A percentile compares a stretch with the other conserved stretches of the same genome.
Evolutionary conservation across 805 yeast genomes (phyloP).

Genomic region (Grigorovia jiainica): DNA sequence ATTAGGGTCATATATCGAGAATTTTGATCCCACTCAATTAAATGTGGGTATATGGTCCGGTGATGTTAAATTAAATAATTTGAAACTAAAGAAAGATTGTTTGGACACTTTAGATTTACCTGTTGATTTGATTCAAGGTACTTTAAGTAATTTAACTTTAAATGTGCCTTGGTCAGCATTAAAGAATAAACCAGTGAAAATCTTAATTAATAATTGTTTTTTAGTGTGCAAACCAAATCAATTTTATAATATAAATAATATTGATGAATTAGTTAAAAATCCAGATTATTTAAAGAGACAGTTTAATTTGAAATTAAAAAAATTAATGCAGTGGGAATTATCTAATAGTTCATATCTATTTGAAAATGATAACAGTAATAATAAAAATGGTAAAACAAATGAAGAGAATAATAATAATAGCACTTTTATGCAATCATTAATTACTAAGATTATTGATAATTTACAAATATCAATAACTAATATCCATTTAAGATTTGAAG

Average conservation of each 20-base stretch:
- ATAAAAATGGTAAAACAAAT: slow-evolving; percentile 28
- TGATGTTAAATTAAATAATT: slow-evolving; percentile 75
- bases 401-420: slow-evolving; percentile 51
- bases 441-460: slow-evolving; percentile 87
- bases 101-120: slow-evolving; percentile 82
- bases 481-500: slow-evolving; percentile 90
- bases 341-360: neutral
- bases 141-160: slow-evolving; percentile 76
- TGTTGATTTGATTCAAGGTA: slow-evolving; percentile 79
- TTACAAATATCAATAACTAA: slow-evolving; percentile 83
- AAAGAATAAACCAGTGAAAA: slow-evolving; percentile 84
- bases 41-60: slow-evolving; percentile 98
- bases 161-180: slow-evolving; percentile 97
- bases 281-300: slow-evolving; percentile 51
- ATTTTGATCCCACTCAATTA: slow-evolving; percentile 90
- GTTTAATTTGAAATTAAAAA: slow-evolving; percentile 55
- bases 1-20: slow-evolving; percentile 62
- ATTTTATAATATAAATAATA: slow-evolving; percentile 31
- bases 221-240: slow-evolving; percentile 70
- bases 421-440: slow-evolving; percentile 74
- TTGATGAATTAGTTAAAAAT: slow-evolving; percentile 26
- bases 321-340: slow-evolving; percentile 55
- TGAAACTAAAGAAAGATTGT: slow-evolving; percentile 78
- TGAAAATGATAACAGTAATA: slow-evolving; percentile 32
- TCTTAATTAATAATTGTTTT: slow-evolving; percentile 78